Base-by-base conservation (phyloP, 2,329 filamentous ascomycete species). In the Macrophomina phaseolina region DNA sequence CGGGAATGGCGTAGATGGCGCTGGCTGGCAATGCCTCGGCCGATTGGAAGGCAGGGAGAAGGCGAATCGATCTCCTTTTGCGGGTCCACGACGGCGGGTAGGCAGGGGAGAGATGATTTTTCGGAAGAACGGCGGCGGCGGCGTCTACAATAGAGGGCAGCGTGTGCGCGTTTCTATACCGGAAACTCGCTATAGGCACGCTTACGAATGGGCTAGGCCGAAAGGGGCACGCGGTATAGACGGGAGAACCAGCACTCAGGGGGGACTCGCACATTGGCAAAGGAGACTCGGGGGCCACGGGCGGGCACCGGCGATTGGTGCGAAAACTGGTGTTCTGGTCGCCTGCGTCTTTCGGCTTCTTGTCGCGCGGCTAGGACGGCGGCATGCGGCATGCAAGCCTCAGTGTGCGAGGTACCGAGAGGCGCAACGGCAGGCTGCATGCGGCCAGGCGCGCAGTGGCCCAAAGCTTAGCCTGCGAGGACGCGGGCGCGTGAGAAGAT, bases 131-230 rank as follows among this genome's bases (percentile, higher is more conserved):
- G 18, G 16, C 30, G 36, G 52, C 30, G 23, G 34, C 28, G 23
- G 56, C 18, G 12, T 4, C 5, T 34, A 23, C 38, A 9, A 8
- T 16, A 40, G 40, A 18, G 36, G 8, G 36, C 12, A 18, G 55
- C 32, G 38, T 32, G 55, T 30, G 42, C 11, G 42, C 12, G 7
- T 18, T 45, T 60, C 55, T 49, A 62, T 49, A 62, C 49, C n/a
- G 58, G 58, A 62, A 49, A 62, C 58, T 36, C 16, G 58, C 42
- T 62, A 62, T 61, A 61, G 56, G 56, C 18, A 61, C 28, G 28
- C 48, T 62, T 36, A 62, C 58, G 45, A 62, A 62, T 62, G 30
- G 42, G 42, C 58, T 49, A 62, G 58, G 11, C 58, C 12, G 9
- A n/a, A 62, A 49, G 46, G 8, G 32, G 11, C 12, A 14, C 3